phyloP scores from a whole-genome alignment of 345 rosid species.

The Hibiscus trionum region DNA sequence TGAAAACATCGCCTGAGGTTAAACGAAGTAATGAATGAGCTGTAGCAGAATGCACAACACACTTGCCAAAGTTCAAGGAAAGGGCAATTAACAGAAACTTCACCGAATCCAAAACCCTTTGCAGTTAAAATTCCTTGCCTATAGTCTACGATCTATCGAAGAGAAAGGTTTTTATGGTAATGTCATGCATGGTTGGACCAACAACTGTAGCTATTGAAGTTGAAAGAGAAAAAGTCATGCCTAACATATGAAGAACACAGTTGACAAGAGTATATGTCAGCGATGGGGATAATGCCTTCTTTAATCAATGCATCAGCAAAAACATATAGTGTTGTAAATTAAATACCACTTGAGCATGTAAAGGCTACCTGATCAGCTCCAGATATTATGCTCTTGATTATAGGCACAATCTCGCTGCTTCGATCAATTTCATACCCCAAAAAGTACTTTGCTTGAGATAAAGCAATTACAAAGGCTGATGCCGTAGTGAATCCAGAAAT shows the following conservation, averaged over 20 bases:
- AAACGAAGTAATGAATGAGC: slow-evolving; percentile 34
- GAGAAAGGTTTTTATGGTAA: neutral
- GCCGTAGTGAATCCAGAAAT: slow-evolving; percentile 96
- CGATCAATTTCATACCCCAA: slow-evolving; percentile 74
- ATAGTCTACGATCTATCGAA: slow-evolving; percentile 1
- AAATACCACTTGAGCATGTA: neutral
- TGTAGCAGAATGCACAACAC: slow-evolving; percentile 19
- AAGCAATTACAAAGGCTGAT: slow-evolving; percentile 91
- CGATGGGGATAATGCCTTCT: neutral
- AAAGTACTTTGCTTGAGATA: slow-evolving; percentile 93
- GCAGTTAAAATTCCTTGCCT: neutral
- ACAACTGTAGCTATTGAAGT: too few species aligned
- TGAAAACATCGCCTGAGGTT: slow-evolving; percentile 51
- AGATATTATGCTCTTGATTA: slow-evolving; percentile 80
- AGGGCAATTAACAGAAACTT: neutral
- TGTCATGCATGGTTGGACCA: neutral
- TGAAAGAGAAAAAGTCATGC: too few species aligned
- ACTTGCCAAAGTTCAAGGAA: slow-evolving; percentile 4
- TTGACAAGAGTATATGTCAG: neutral
- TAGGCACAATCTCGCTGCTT: slow-evolving; percentile 86
- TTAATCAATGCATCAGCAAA: neutral
- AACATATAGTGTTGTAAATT: neutral
- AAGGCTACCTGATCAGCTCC: slow-evolving; percentile 71
- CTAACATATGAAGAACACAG: neutral
- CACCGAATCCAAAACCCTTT: neutral